phyloP scores from a whole-genome alignment of 352 stramenopile genomes.

The Plasmopara viticola region DNA sequence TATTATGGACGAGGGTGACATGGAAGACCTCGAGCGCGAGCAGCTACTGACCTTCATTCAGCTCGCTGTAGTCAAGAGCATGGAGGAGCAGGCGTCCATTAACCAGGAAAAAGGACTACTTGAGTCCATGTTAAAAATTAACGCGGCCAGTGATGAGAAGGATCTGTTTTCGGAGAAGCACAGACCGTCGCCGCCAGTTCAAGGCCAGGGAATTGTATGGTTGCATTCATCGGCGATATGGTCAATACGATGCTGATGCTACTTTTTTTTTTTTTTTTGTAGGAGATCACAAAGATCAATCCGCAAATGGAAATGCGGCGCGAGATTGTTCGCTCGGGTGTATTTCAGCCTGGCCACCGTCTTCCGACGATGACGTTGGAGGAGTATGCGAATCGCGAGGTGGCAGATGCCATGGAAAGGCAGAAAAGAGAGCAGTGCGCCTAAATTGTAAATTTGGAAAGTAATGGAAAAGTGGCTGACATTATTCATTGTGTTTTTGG shows the following conservation, averaged over 20 bases:
- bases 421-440: constrained; percentile 70
- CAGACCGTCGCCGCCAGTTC: constrained; percentile 42
- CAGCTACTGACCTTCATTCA: constrained; percentile 80
- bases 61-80: constrained; percentile 62
- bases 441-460: not conserved
- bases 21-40: constrained; percentile 75
- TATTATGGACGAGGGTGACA: constrained; percentile 43
- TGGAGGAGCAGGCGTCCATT: constrained; percentile 69
- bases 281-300: constrained; percentile 83
- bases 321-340: constrained; percentile 78
- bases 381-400: constrained; percentile 88
- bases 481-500: constrained; percentile 1
- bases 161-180: constrained; percentile 71
- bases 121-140: constrained; percentile 83
- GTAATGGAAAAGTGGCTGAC: constrained; percentile 5
- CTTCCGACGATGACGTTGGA: constrained; percentile 94
- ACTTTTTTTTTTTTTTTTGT: not conserved
- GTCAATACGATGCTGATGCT: constrained; percentile 4
- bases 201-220: constrained; percentile 77
- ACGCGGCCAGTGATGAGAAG: constrained; percentile 43
- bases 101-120: constrained; percentile 81
- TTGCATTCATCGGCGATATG: not conserved
- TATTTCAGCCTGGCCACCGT: constrained; percentile 95
- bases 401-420: constrained; percentile 83
- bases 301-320: constrained; percentile 81